These are phyloP conservation scores for Yamadazyma atlantica DNA, from an alignment of 1,139 yeast species.

Conservation along the genomic window DNA sequence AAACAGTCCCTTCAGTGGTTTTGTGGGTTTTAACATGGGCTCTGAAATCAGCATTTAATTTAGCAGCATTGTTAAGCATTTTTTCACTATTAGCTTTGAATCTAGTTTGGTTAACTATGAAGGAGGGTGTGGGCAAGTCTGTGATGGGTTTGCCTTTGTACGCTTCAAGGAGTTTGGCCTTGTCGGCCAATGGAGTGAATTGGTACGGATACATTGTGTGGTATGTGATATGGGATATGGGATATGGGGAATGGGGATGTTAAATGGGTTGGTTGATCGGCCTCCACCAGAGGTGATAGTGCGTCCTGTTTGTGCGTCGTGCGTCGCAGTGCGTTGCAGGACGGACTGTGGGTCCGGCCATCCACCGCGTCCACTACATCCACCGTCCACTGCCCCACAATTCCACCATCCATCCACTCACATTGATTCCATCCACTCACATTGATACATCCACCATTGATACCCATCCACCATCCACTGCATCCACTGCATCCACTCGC, in stretches of 20 bases:
- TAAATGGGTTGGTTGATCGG: too few relatives aligned
- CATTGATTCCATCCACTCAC: not conserved
- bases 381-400: too few relatives aligned
- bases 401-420: too few relatives aligned
- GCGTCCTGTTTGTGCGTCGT: too few relatives aligned
- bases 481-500: not conserved
- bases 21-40: conserved; percentile 82
- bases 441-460: not conserved
- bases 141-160: conserved; percentile 26
- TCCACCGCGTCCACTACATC: too few relatives aligned
- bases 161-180: conserved; percentile 19
- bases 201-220: conserved; percentile 16
- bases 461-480: not conserved
- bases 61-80: conserved; percentile 31
- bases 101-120: conserved; percentile 25
- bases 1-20: conserved; percentile 35
- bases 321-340: too few relatives aligned
- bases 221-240: too few relatives aligned
- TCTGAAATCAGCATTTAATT: conserved; percentile 43
- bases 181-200: conserved; percentile 23
- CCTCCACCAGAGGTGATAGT: too few relatives aligned
- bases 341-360: too few relatives aligned
- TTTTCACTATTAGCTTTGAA: conserved; percentile 27
- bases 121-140: conserved; percentile 39
- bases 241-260: too few relatives aligned